A percentile compares a stretch with the other conserved stretches of the same genome.
Evolutionary conservation across 768 basidiomycete genomes (phyloP).

Genomic region (Leccinum subtestaceum): DNA sequence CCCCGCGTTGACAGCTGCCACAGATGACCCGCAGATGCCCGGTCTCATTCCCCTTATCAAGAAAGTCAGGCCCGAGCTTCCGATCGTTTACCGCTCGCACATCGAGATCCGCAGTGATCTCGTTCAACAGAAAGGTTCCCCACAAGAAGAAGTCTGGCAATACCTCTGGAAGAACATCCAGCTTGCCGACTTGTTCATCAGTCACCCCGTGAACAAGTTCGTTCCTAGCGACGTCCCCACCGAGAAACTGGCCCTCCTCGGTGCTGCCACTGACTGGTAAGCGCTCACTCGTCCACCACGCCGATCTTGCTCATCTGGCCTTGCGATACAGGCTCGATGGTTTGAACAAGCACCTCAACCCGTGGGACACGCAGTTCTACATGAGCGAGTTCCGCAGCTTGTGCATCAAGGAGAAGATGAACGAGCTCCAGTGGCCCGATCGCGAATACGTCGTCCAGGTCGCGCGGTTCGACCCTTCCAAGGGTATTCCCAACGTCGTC

Average conservation of each 20-base stretch:
- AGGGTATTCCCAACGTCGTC: slow-evolving; percentile 81
- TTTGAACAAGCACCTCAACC: slow-evolving; percentile 82
- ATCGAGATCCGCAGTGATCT: slow-evolving; percentile 92
- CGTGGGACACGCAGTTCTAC: slow-evolving; percentile 84
- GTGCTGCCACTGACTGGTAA: slow-evolving; percentile 84
- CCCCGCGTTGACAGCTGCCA: slow-evolving; percentile 15
- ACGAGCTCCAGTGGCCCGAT: slow-evolving; percentile 70
- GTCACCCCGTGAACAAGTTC: slow-evolving; percentile 92
- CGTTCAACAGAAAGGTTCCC: slow-evolving; percentile 74
- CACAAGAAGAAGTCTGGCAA: slow-evolving; percentile 91
- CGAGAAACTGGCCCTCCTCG: slow-evolving; percentile 68
- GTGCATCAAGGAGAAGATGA: slow-evolving; percentile 79
- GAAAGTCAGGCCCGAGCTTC: slow-evolving; percentile 77
- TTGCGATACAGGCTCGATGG: slow-evolving; percentile 71
- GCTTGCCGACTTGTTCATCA: slow-evolving; percentile 87
- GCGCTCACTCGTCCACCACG: slow-evolving; percentile 29
- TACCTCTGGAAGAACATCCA: slow-evolving; percentile 94
- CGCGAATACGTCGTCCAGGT: slow-evolving; percentile 89
- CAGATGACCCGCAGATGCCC: slow-evolving; percentile 91
- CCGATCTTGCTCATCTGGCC: slow-evolving; percentile 1
- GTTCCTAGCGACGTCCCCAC: slow-evolving; percentile 82
- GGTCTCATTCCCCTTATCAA: slow-evolving; percentile 92
- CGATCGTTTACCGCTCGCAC: slow-evolving; percentile 92
- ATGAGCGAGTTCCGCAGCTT: slow-evolving; percentile 84
- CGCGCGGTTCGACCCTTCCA: slow-evolving; percentile 90